Conservation (phyloP, 257 asterid species). For the Ilex aquifolium region DNA sequence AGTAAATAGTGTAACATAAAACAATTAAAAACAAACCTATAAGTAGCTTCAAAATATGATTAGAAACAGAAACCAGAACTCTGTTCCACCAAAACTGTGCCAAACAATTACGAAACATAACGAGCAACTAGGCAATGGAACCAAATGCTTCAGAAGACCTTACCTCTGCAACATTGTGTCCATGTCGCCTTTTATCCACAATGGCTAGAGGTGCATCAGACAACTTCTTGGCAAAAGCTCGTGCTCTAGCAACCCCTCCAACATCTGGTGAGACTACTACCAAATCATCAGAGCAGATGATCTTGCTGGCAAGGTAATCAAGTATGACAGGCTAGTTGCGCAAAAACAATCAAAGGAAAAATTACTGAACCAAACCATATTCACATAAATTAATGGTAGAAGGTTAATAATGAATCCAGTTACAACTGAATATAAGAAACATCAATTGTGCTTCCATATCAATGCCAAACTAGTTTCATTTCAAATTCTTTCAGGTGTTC, state of each 20-base stretch:
- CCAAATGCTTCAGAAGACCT: constrained; percentile 10
- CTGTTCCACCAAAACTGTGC: neutral
- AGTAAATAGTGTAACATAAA: too few relatives aligned
- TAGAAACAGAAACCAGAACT: too few relatives aligned
- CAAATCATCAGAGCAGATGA: constrained; percentile 55
- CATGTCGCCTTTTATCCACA: constrained; percentile 82
- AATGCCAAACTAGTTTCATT: too few relatives aligned
- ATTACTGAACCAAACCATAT: too few relatives aligned
- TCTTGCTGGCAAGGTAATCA: constrained; percentile 87
- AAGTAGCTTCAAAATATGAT: too few relatives aligned
- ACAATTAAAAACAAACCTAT: too few relatives aligned
- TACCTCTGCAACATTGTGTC: constrained; percentile 77
- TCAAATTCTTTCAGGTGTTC: too few relatives aligned
- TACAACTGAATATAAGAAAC: too few relatives aligned
- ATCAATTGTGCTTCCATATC: too few relatives aligned
- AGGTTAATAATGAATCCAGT: too few relatives aligned
- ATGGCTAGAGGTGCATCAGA: constrained; percentile 86
- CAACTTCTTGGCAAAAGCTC: constrained; percentile 77
- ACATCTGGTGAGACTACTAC: constrained; percentile 88
- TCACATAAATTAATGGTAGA: too few relatives aligned
- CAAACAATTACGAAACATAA: neutral
- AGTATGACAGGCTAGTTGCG: constrained; percentile 70
- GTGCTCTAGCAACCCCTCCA: constrained; percentile 86
- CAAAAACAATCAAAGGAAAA: constrained; percentile 6
- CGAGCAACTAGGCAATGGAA: constrained; percentile 5